Base-by-base conservation (phyloP, 2,329 filamentous ascomycete species). In the Fusarium sp. region DNA sequence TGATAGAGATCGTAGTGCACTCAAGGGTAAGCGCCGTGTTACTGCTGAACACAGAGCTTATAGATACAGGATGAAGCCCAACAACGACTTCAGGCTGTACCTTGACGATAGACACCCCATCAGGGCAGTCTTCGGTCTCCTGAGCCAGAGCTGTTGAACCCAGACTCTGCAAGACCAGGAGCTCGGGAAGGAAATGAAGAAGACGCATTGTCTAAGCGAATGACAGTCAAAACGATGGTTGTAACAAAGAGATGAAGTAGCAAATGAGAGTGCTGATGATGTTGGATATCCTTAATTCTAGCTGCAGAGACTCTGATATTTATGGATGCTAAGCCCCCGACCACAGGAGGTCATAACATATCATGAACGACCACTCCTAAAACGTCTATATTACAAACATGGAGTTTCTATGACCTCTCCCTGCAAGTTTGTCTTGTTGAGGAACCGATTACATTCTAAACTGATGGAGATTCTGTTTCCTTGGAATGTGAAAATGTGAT, bases 1-100 rank as follows among this genome's bases (percentile, higher is more conserved):
- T 59, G 24, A 59, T 21, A 15, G 56, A 31, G 7, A 59, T 33
- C 11, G 49, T 56, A 8, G 39, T 44, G 11, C 24, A 18, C 16
- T 26, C 56, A 33, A 59, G 18, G 6, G 56, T 59, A 26, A 59
- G 49, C 2, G 56, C 56, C 7, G 49, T 59, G 3, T 59, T 38
- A 3, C 15, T 26, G 13, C 10, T 26, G 5, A 56, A 56, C 1
- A 39, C 49, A 9, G 39, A 35, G 21, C 49, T 59, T 2, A 59
- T 46, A n/a, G 23, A 31, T 3, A 59, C 31, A 31, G 56, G 56
- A 26, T 56, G 56, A 20, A 59, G 39, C 3, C 24, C 56, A 31
- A 59, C 18, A 2, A 59, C 29, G 3, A 56, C 49, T 1, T 59
- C 49, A 56, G 49, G 56, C 31, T 59, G 56, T 9, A 59, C 15